phyloP scores from a whole-genome alignment of 306 rosid species.

The Fragaria ananassa region DNA sequence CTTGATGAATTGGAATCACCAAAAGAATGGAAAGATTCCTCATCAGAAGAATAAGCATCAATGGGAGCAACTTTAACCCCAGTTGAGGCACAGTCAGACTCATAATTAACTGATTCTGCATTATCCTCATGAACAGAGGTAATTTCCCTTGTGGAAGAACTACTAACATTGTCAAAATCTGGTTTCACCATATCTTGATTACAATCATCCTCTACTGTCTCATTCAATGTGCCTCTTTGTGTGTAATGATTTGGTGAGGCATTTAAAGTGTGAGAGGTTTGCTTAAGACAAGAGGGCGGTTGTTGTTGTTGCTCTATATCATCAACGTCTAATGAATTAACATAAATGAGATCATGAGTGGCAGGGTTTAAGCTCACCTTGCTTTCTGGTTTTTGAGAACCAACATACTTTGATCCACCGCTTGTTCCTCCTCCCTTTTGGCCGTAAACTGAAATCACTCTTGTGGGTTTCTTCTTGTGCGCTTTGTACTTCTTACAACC shows the following conservation, averaged over 20 bases:
- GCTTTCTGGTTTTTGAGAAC: constrained; percentile 35
- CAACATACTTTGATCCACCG: constrained; percentile 27
- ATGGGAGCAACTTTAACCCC: constrained; percentile 34
- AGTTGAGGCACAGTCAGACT: constrained; percentile 32
- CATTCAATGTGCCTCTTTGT: constrained; percentile 13
- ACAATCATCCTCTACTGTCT: constrained; percentile 25
- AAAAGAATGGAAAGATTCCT: constrained; percentile 85
- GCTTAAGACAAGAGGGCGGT: constrained; percentile 25
- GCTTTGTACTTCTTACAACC: constrained; percentile 54
- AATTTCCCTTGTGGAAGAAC: constrained; percentile 66
- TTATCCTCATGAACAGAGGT: constrained; percentile 48
- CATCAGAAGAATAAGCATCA: constrained; percentile 51
- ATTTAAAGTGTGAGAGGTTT: constrained; percentile 22
- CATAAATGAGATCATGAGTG: constrained; percentile 66
- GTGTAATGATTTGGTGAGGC: constrained; percentile 25
- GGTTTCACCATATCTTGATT: constrained; percentile 19
- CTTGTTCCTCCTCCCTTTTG: constrained; percentile 37
- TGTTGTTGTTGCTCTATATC: constrained; percentile 66
- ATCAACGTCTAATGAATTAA: constrained; percentile 56
- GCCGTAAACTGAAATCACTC: constrained; percentile 41
- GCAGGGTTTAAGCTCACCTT: constrained; percentile 62
- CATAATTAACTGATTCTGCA: constrained; percentile 45
- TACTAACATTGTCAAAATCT: constrained; percentile 40
- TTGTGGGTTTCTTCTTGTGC: constrained; percentile 47
- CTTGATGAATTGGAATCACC: constrained; percentile 63